A percentile compares a stretch with the other conserved stretches of the same genome.
These are phyloP conservation scores for Leccinum rimulosum DNA, from an alignment of 768 basidiomycete genomes.

Conservation along the genomic window DNA sequence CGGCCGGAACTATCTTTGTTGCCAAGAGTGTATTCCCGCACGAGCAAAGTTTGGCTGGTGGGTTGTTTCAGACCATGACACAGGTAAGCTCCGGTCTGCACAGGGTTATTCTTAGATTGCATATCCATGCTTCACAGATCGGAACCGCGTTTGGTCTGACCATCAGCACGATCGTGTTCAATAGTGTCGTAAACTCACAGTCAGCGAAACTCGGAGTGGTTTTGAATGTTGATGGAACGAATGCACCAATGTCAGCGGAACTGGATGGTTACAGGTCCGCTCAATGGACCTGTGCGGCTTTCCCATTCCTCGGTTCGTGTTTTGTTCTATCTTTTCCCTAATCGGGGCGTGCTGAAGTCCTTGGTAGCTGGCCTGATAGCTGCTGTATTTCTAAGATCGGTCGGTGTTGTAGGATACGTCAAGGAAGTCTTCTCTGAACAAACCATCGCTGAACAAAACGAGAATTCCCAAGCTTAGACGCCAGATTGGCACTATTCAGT, in stretches of 20 bases:
- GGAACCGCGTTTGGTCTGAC: conserved; percentile 71
- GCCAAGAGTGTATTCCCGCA: conserved; percentile 62
- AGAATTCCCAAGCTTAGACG: conserved; percentile 5
- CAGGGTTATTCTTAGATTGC: background rate
- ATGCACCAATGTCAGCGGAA: conserved; percentile 36
- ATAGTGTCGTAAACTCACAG: conserved; percentile 42
- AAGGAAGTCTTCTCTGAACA: conserved; percentile 20
- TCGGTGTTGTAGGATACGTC: conserved; percentile 39
- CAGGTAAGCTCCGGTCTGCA: conserved; percentile 43
- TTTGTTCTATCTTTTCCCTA: background rate
- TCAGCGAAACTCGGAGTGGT: conserved; percentile 33
- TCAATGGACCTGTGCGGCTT: conserved; percentile 63
- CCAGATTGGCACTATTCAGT: background rate
- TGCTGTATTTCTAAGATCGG: conserved; percentile 37
- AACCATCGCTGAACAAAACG: conserved; percentile 17
- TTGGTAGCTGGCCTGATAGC: conserved; percentile 32
- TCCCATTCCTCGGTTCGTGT: conserved; percentile 52
- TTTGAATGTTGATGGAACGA: conserved; percentile 25
- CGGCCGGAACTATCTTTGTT: conserved; percentile 71
- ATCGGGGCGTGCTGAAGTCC: background rate
- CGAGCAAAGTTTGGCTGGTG: conserved; percentile 77
- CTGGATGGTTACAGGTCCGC: conserved; percentile 60
- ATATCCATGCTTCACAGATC: conserved; percentile 37
- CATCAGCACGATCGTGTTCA: conserved; percentile 68
- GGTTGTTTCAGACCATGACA: conserved; percentile 75